Conservation (phyloP, 345 rosid genomes). For the Bruguiera sexangula region DNA sequence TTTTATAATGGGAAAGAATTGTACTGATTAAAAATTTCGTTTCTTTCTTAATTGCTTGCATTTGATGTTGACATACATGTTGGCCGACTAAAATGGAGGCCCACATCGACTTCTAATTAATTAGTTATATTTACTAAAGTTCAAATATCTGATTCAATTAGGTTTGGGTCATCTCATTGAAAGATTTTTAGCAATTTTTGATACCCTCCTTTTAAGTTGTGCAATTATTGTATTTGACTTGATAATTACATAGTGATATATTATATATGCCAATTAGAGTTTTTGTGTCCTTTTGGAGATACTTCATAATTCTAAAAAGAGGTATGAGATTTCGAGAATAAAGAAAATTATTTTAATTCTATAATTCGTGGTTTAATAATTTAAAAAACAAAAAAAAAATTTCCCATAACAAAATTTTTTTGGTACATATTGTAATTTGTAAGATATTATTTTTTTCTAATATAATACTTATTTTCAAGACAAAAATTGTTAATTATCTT, state of each 20-base stretch:
- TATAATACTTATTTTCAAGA: too few species aligned
- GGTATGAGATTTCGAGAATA: too few species aligned
- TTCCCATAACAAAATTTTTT: not conserved
- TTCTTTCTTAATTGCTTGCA: not conserved
- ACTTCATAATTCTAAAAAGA: too few species aligned
- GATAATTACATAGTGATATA: not conserved
- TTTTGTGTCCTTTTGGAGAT: too few species aligned
- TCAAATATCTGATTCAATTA: not conserved
- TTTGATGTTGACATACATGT: not conserved
- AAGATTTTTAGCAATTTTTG: not conserved
- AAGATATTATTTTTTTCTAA: too few species aligned
- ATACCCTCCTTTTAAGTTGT: not conserved
- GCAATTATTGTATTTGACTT: not conserved
- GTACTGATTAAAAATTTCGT: not conserved
- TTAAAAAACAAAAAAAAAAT: too few species aligned
- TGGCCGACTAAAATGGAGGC: constrained; percentile 16
- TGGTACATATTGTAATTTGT: not conserved
- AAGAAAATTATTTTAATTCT: too few species aligned
- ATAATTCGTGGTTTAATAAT: too few species aligned
- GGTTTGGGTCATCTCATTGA: constrained; percentile 23
- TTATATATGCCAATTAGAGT: not conserved
- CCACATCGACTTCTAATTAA: constrained; percentile 14
- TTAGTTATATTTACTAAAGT: not conserved
- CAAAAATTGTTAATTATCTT: too few species aligned
- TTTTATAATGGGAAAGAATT: not conserved